Evolutionary conservation across 176 grass and related monocot genomes (phyloP).

Genomic region (Aegilops speltoides): DNA sequence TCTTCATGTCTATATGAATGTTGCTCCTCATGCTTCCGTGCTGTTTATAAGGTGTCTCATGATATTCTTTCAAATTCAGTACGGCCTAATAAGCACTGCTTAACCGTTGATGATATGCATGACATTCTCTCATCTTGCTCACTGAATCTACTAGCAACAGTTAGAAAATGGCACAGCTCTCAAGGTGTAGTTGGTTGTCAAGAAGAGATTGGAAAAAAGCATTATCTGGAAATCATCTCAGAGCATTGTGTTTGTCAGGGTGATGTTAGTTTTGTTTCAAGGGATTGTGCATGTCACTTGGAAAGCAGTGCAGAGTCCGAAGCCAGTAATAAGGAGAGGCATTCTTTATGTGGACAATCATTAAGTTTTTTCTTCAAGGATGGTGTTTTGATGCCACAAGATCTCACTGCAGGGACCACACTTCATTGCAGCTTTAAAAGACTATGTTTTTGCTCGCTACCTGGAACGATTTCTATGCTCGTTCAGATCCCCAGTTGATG

Average conservation of each 20-base stretch:
- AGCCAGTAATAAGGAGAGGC: constrained; percentile 32
- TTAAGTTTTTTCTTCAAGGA: constrained; percentile 78
- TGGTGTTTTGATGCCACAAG: constrained; percentile 75
- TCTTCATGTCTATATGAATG: constrained; percentile 71
- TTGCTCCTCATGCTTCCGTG: constrained; percentile 57
- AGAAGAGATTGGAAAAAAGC: constrained; percentile 33
- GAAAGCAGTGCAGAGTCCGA: constrained; percentile 42
- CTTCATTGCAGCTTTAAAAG: constrained; percentile 75
- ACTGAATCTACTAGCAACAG: constrained; percentile 54
- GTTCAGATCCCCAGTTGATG: constrained; percentile 22
- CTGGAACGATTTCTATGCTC: constrained; percentile 44
- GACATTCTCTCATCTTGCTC: constrained; percentile 74
- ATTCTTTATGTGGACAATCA: constrained; percentile 18
- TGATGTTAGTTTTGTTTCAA: constrained; percentile 30
- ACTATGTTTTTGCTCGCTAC: constrained; percentile 65
- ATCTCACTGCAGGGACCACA: constrained; percentile 34
- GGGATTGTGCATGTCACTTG: constrained; percentile 68
- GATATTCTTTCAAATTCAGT: constrained; percentile 58
- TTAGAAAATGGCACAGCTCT: constrained; percentile 55
- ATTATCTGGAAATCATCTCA: constrained; percentile 17
- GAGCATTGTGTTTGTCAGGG: constrained; percentile 50
- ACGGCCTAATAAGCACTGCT: constrained; percentile 38
- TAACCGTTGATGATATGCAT: constrained; percentile 79
- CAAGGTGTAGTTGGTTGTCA: constrained; percentile 33
- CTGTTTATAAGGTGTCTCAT: constrained; percentile 56